A percentile compares a stretch with the other conserved stretches of the same genome.
phyloP scores from a whole-genome alignment of 2,329 filamentous ascomycete genomes.

The Verticillium tricorpus region DNA sequence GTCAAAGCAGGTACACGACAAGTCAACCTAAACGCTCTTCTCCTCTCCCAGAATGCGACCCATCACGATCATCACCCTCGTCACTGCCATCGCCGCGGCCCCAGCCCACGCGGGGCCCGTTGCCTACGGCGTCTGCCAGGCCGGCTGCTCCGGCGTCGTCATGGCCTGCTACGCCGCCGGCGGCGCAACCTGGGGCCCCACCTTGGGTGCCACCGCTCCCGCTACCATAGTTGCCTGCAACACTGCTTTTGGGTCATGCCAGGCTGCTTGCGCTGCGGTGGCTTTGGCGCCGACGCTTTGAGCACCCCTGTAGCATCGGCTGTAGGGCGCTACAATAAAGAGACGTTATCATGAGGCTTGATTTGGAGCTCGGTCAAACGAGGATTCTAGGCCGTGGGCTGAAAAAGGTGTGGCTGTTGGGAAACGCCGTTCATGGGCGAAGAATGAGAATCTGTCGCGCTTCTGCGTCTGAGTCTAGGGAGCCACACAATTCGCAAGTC shows the following conservation, averaged over 20 bases:
- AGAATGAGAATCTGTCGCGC: too few relatives aligned
- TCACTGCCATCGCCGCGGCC: neutral
- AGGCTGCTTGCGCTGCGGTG: neutral
- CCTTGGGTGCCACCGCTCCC: constrained; percentile 26
- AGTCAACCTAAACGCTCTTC: neutral
- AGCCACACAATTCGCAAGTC: too few relatives aligned
- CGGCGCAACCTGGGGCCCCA: constrained; percentile 36
- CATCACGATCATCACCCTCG: neutral
- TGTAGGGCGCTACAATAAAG: too few relatives aligned
- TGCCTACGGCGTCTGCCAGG: constrained; percentile 27
- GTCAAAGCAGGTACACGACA: neutral
- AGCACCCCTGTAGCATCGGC: neutral
- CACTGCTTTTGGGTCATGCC: constrained; percentile 27
- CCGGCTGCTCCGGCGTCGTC: constrained; percentile 36
- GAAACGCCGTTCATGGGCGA: too few relatives aligned
- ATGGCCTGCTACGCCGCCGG: constrained; percentile 40
- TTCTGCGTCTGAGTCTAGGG: too few relatives aligned
- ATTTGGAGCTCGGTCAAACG: too few relatives aligned
- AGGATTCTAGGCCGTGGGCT: too few relatives aligned
- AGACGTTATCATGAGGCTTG: too few relatives aligned
- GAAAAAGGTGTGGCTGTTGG: too few relatives aligned
- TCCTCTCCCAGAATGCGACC: neutral
- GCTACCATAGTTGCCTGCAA: constrained; percentile 37
- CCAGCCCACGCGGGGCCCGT: neutral
- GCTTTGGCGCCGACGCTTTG: neutral